Evolutionary conservation across 495 filamentous ascomycete species (phyloP).

Genomic region (Penicillium argentinense): DNA sequence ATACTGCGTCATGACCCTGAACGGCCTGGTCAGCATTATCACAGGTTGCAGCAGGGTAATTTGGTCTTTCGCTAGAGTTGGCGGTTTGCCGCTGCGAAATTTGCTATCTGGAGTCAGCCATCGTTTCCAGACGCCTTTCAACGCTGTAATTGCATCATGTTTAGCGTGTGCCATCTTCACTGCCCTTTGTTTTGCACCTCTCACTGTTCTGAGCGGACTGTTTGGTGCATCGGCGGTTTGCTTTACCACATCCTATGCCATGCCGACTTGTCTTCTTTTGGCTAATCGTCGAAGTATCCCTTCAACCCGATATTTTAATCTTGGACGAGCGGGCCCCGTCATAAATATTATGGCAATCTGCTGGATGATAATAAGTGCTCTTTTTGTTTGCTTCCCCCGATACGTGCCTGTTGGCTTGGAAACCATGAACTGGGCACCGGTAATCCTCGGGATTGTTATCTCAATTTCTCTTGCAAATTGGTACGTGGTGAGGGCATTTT

Average conservation of each 20-base stretch:
- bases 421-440: constrained; percentile 46
- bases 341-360: constrained; percentile 28
- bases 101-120: background rate
- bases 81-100: background rate
- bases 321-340: constrained; percentile 13
- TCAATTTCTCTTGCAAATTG: background rate
- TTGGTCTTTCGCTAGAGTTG: background rate
- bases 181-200: background rate
- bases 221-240: constrained; percentile 1
- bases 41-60: background rate
- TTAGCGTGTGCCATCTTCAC: background rate
- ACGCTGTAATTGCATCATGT: background rate
- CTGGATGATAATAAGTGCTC: constrained; percentile 15
- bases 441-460: background rate
- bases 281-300: background rate
- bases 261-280: constrained; percentile 3
- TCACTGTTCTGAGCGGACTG: background rate
- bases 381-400: constrained; percentile 33
- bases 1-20: background rate
- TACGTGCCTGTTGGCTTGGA: constrained; percentile 28
- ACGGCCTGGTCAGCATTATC: background rate
- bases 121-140: background rate
- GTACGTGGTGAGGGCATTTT: background rate
- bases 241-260: background rate
- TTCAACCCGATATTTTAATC: constrained; percentile 1